Percentiles rank a stretch among this genome's conserved stretches.
Evolutionary conservation across 2,329 filamentous ascomycete species (phyloP).

Genomic region (Botrytis tulipae): DNA sequence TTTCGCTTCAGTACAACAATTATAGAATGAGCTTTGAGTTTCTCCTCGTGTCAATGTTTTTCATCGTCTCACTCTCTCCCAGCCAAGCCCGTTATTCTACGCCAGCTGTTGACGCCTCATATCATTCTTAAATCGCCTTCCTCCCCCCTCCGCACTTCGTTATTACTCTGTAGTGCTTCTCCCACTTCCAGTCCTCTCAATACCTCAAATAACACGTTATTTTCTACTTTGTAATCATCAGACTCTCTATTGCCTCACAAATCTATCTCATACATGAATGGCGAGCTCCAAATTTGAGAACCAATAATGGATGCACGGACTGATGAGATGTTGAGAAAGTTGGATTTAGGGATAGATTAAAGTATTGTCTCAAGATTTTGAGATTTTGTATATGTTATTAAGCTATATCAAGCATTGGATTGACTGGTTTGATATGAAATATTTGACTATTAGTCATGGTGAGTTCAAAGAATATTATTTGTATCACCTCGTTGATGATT

Average conservation of each 20-base stretch:
- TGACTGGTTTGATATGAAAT: too few species aligned
- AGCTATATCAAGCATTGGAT: too few species aligned
- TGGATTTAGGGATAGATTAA: neutral
- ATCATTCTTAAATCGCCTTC: neutral
- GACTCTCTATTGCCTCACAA: too few species aligned
- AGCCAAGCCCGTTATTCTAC: neutral
- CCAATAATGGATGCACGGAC: neutral
- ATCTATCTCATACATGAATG: neutral
- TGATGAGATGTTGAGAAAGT: neutral
- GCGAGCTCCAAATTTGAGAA: neutral
- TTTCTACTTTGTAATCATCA: neutral
- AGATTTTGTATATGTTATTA: too few species aligned
- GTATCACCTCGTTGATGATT: too few species aligned
- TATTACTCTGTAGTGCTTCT: neutral
- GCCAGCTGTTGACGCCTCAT: neutral
- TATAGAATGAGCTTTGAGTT: neutral
- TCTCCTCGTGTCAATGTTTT: fast-evolving
- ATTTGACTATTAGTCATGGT: too few species aligned
- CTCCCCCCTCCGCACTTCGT: too few species aligned
- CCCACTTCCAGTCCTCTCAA: neutral
- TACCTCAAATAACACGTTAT: neutral
- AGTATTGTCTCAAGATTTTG: too few species aligned
- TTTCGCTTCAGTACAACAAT: neutral
- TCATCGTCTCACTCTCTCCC: too few species aligned
- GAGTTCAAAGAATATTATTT: too few species aligned